Evolutionary conservation across 176 grass and related monocot species (phyloP).

Genomic region (Hsuehochloa calcarea): DNA sequence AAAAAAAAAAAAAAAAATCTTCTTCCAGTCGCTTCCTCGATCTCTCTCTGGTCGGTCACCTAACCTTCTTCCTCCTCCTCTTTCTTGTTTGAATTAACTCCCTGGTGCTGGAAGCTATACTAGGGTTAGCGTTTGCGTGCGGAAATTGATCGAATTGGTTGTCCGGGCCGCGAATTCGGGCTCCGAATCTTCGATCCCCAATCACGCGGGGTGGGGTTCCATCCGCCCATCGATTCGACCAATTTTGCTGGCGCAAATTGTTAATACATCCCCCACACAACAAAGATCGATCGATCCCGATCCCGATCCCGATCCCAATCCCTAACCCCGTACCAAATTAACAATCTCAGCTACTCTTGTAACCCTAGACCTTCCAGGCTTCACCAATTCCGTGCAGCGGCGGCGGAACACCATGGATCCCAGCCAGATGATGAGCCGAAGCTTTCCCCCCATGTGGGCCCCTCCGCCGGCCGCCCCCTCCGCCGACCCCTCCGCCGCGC

Average conservation of each 20-base stretch:
- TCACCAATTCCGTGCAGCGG: background rate
- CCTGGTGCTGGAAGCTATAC: background rate
- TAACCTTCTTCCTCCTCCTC: too few relatives aligned
- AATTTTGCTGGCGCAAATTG: too few relatives aligned
- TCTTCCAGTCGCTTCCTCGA: too few relatives aligned
- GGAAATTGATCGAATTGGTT: background rate
- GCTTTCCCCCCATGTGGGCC: conserved; percentile 56
- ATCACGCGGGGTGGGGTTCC: too few relatives aligned
- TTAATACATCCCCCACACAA: too few relatives aligned
- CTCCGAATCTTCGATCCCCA: background rate
- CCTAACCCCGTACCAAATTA: background rate
- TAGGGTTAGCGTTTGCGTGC: conserved; percentile 30
- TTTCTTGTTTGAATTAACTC: too few relatives aligned
- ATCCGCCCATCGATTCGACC: too few relatives aligned
- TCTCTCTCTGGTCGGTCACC: too few relatives aligned
- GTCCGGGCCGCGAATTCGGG: background rate
- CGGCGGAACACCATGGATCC: conserved; percentile 34
- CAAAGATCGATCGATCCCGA: background rate
- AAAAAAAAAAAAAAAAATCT: too few relatives aligned
- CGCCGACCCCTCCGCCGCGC: conserved; percentile 23
- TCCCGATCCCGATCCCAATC: too few relatives aligned
- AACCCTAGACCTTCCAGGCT: background rate
- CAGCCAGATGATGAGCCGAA: conserved; percentile 53
- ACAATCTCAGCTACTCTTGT: too few relatives aligned
- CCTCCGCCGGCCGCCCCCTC: background rate